These are phyloP conservation scores for Verticillium zaregamsianum DNA, from an alignment of 2,329 filamentous ascomycete species.

Conservation along the genomic window DNA sequence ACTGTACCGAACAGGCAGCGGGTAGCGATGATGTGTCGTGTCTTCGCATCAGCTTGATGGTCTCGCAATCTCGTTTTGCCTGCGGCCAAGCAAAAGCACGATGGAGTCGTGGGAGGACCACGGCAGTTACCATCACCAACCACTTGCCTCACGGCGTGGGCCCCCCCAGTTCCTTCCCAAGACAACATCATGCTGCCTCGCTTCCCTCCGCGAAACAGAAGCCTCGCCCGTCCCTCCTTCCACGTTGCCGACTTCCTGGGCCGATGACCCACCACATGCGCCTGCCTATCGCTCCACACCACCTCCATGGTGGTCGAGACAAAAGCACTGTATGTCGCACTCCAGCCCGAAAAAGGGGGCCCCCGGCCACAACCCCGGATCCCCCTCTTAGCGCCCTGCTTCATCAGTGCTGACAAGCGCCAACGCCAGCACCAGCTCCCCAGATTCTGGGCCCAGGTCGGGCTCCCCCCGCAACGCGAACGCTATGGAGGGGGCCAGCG, in stretches of 20 bases:
- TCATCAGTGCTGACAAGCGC: background rate
- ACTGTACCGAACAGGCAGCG: no score
- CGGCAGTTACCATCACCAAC: background rate
- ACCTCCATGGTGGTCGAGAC: background rate
- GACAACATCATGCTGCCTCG: background rate
- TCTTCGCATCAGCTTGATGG: background rate
- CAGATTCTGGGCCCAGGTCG: background rate
- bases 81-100: background rate
- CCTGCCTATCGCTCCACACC: background rate
- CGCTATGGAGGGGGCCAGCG: no score
- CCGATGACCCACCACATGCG: background rate
- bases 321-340: background rate
- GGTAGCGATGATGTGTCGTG: no score
- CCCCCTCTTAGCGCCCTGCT: background rate
- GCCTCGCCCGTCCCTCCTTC: background rate
- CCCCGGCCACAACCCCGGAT: background rate
- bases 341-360: background rate
- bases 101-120: background rate
- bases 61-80: background rate
- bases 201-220: background rate
- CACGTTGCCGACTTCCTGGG: background rate
- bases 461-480: background rate
- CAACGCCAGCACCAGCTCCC: background rate
- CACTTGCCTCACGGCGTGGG: background rate
- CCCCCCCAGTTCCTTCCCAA: background rate